These are phyloP conservation scores for Hymenoscyphus salicellus DNA, from an alignment of 2,329 filamentous ascomycete genomes.

Conservation along the genomic window DNA sequence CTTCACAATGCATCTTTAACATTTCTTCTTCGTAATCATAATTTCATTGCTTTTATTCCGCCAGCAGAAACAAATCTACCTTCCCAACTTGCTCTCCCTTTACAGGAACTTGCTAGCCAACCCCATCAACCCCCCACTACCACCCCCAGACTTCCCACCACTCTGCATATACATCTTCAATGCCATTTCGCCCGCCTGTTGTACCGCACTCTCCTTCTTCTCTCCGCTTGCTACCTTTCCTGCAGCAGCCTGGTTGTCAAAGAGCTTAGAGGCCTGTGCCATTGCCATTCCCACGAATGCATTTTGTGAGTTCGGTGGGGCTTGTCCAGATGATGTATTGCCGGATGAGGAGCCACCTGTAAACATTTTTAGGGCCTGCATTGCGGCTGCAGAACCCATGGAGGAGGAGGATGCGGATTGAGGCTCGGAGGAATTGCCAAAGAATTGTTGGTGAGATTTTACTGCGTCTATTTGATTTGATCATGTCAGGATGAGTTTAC, in stretches of 20 bases:
- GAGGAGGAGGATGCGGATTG: slow-evolving; percentile 47
- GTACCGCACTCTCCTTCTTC: slow-evolving; percentile 77
- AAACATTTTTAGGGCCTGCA: slow-evolving; percentile 81
- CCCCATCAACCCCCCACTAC: slow-evolving; percentile 46
- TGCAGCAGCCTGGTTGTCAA: slow-evolving; percentile 55
- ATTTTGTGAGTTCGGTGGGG: slow-evolving; percentile 57
- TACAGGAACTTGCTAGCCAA: slow-evolving; percentile 61
- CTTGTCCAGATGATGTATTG: slow-evolving; percentile 44
- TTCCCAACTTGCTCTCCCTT: slow-evolving; percentile 15
- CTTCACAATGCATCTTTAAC: no score
- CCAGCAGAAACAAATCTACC: neutral
- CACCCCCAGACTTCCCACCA: slow-evolving; percentile 45
- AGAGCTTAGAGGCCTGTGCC: slow-evolving; percentile 76
- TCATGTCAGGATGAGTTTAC: neutral
- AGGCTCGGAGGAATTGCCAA: slow-evolving; percentile 47
- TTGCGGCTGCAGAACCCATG: slow-evolving; percentile 71
- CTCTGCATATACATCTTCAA: slow-evolving; percentile 89
- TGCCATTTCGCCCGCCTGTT: slow-evolving; percentile 79
- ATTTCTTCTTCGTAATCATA: neutral
- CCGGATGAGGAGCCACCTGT: slow-evolving; percentile 50
- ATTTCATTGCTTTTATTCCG: neutral
- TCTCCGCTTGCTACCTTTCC: slow-evolving; percentile 55
- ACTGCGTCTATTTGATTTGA: slow-evolving; percentile 57
- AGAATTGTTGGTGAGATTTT: slow-evolving; percentile 72
- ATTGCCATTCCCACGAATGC: slow-evolving; percentile 83